Percentiles rank a stretch among this genome's conserved stretches.
phyloP scores from a whole-genome alignment of 2,329 filamentous ascomycete genomes.

The Fusarium piperis region DNA sequence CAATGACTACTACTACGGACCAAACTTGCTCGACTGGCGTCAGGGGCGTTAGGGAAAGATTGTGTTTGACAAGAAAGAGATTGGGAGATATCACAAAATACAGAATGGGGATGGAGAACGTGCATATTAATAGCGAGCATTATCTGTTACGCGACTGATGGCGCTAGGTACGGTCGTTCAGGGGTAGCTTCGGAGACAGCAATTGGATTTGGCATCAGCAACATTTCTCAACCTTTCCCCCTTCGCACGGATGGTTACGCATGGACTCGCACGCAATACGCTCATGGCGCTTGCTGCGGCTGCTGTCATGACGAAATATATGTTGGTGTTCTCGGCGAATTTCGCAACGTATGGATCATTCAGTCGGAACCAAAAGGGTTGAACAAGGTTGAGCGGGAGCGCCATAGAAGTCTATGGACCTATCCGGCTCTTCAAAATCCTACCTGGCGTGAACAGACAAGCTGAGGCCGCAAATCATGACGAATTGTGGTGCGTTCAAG shows the following conservation, averaged over 20 bases:
- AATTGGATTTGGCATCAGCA: constrained; percentile 45
- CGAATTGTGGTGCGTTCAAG: neutral
- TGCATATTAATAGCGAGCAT: constrained; percentile 50
- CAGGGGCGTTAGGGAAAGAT: constrained; percentile 40
- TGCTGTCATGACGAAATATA: neutral
- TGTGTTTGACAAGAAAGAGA: constrained; percentile 38
- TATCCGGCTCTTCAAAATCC: neutral
- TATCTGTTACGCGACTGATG: constrained; percentile 44
- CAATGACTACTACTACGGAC: constrained; percentile 20
- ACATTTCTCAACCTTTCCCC: constrained; percentile 23
- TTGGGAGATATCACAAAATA: constrained; percentile 35
- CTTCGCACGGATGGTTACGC: neutral
- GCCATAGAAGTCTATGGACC: constrained; percentile 14
- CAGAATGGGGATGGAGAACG: constrained; percentile 33
- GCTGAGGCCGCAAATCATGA: neutral
- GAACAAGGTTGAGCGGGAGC: neutral
- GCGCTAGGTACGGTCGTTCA: constrained; percentile 42
- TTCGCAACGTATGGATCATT: constrained; percentile 3
- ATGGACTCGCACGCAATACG: neutral
- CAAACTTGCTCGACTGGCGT: constrained; percentile 36
- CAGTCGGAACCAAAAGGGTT: neutral
- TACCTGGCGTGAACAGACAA: constrained; percentile 1
- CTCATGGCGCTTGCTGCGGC: neutral
- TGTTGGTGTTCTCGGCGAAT: neutral
- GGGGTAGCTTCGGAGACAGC: constrained; percentile 44